These are phyloP conservation scores for Closterium sp. DNA, from an alignment of 139 green algal species.

Conservation along the genomic window DNA sequence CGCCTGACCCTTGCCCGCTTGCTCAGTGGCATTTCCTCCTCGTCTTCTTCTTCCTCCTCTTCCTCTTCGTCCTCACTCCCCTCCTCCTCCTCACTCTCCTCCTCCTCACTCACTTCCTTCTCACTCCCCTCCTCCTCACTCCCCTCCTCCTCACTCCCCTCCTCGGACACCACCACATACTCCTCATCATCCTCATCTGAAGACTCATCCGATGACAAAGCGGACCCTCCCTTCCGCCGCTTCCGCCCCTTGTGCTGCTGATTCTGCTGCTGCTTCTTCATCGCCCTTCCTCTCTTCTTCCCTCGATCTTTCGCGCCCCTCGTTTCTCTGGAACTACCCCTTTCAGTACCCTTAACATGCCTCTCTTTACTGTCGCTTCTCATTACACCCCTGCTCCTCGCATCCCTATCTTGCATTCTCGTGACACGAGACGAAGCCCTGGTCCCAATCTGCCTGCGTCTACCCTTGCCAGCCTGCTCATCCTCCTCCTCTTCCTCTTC, in stretches of 20 bases:
- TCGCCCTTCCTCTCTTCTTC: not conserved
- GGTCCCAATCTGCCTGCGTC: not conserved
- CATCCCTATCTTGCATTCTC: not conserved
- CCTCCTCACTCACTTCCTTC: conserved; percentile 11
- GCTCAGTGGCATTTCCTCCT: not conserved
- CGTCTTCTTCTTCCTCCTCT: not conserved
- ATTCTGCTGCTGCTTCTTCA: not conserved
- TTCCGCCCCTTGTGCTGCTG: not conserved
- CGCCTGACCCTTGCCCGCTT: not conserved
- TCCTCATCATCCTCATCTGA: not conserved
- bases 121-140: not conserved
- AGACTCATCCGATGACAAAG: not conserved
- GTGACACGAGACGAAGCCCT: not conserved
- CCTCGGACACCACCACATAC: not conserved
- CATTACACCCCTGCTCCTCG: no score
- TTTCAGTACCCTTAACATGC: not conserved
- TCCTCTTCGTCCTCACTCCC: no score
- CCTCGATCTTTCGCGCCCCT: not conserved
- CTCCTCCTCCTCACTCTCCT: no score
- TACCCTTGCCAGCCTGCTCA: not conserved
- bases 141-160: not conserved
- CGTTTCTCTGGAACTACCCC: not conserved
- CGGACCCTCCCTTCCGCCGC: not conserved
- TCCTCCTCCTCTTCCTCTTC: not conserved
- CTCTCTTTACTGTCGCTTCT: not conserved